A percentile compares a stretch with the other conserved stretches of the same genome.
These are phyloP conservation scores for Stentor coeruleus DNA, from an alignment of 73 alveolate species.

Conservation along the genomic window DNA sequence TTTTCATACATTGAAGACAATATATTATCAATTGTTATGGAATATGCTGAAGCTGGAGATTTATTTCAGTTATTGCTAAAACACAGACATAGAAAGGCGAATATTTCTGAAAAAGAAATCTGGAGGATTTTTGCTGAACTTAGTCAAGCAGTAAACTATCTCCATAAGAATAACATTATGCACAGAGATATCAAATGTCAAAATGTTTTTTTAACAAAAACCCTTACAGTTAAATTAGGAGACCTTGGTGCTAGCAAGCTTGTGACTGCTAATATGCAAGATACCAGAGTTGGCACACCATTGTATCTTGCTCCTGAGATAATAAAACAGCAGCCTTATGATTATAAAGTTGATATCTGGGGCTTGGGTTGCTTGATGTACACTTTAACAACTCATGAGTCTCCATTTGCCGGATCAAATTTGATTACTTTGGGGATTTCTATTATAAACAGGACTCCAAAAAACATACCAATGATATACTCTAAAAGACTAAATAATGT, in stretches of 20 bases:
- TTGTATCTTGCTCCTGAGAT: slow-evolving; percentile 91
- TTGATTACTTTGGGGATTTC: slow-evolving; percentile 81
- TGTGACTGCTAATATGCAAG: slow-evolving; percentile 35
- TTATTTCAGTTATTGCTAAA: slow-evolving; percentile 41
- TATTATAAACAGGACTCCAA: slow-evolving; percentile 80
- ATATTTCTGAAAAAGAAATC: slow-evolving; percentile 68
- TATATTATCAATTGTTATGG: slow-evolving; percentile 89
- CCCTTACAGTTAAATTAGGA: slow-evolving; percentile 68
- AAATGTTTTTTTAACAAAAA: slow-evolving; percentile 74
- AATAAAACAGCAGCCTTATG: slow-evolving; percentile 91
- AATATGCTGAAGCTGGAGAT: slow-evolving; percentile 96
- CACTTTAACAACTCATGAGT: slow-evolving; percentile 81
- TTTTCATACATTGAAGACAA: slow-evolving; percentile 83
- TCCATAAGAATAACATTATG: slow-evolving; percentile 83
- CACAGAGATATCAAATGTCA: slow-evolving; percentile 96
- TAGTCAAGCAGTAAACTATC: slow-evolving; percentile 77
- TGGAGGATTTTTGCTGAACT: slow-evolving; percentile 87
- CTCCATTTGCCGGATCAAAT: slow-evolving; percentile 95
- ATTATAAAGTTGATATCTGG: slow-evolving; percentile 94
- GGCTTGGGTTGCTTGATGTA: slow-evolving; percentile 91
- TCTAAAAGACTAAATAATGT: background rate
- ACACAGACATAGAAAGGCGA: slow-evolving; percentile 39
- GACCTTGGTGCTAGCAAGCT: slow-evolving; percentile 96
- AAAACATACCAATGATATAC: slow-evolving; percentile 29
- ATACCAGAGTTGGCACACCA: slow-evolving; percentile 96